Evolutionary conservation across 805 yeast species (phyloP).

Genomic region (Wickerhamomyces queroliae): DNA sequence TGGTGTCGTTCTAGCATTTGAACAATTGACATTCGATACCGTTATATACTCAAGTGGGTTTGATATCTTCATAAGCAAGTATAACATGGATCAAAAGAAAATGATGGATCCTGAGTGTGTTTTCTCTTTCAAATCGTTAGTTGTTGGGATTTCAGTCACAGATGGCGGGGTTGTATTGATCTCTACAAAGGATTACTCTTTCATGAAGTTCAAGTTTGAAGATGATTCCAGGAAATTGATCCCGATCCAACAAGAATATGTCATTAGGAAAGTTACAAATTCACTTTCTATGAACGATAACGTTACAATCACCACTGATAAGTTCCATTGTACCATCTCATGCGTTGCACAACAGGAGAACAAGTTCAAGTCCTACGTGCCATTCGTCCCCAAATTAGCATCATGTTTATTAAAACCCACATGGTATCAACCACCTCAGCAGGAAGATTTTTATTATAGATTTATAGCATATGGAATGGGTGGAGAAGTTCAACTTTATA

Average conservation of each 20-base stretch:
- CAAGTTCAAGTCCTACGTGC: slow-evolving; percentile 13
- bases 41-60: slow-evolving; percentile 16
- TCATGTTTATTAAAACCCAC: slow-evolving; percentile 24
- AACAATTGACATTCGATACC: slow-evolving; percentile 10
- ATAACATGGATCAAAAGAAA: slow-evolving; percentile 9
- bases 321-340: slow-evolving; percentile 13
- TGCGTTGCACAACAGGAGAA: slow-evolving; percentile 10
- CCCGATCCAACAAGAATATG: slow-evolving; percentile 12
- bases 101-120: slow-evolving; percentile 10
- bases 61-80: slow-evolving; percentile 7
- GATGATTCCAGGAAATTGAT: slow-evolving; percentile 11
- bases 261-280: slow-evolving; percentile 16
- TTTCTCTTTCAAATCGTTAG: slow-evolving; percentile 4
- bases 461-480: slow-evolving; percentile 28
- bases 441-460: slow-evolving; percentile 3
- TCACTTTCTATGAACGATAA: slow-evolving; percentile 8
- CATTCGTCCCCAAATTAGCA: slow-evolving; percentile 28
- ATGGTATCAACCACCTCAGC: too few relatives aligned
- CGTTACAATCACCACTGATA: slow-evolving; percentile 15
- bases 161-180: slow-evolving; percentile 18
- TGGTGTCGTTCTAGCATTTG: slow-evolving; percentile 17
- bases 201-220: slow-evolving; percentile 13
- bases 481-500: slow-evolving; percentile 30
- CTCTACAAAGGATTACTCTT: slow-evolving; percentile 25
- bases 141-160: slow-evolving; percentile 19